phyloP scores from a whole-genome alignment of 2,329 filamentous ascomycete genomes.

The Teratosphaeria zuluensis region DNA sequence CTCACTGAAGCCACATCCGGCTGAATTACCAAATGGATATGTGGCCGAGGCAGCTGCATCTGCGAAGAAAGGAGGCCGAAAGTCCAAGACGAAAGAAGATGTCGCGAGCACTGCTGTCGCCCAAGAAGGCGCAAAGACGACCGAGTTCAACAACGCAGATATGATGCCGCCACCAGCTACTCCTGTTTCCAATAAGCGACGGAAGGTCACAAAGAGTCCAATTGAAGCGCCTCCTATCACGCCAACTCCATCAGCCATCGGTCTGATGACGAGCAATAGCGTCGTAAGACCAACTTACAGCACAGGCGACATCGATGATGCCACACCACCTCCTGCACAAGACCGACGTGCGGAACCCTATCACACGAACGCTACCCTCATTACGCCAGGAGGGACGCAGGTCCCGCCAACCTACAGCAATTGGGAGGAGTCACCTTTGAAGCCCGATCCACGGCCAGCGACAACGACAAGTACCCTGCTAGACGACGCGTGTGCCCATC shows the following conservation, averaged over 20 bases:
- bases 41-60: slow-evolving; percentile 3
- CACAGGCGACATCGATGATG: slow-evolving; percentile 31
- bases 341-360: slow-evolving; percentile 53
- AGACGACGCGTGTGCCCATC: slow-evolving; percentile 62
- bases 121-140: slow-evolving; percentile 6
- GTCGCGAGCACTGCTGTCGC: slow-evolving; percentile 7
- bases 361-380: slow-evolving; percentile 57
- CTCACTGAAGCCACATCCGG: slow-evolving; percentile 7
- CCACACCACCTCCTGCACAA: slow-evolving; percentile 16
- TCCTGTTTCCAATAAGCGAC: slow-evolving; percentile 15
- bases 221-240: slow-evolving; percentile 32
- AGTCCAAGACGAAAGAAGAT: slow-evolving; percentile 12
- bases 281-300: slow-evolving; percentile 24
- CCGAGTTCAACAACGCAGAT: slow-evolving; percentile 6
- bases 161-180: slow-evolving; percentile 25
- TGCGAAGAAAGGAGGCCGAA: slow-evolving; percentile 15
- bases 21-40: slow-evolving; percentile 1
- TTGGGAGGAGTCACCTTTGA: slow-evolving; percentile 28
- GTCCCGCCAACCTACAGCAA: slow-evolving; percentile 43
- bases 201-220: slow-evolving; percentile 15
- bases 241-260: slow-evolving; percentile 41
- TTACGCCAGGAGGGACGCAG: slow-evolving; percentile 62
- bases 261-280: slow-evolving; percentile 33
- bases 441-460: slow-evolving; percentile 27
- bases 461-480: slow-evolving; percentile 55